phyloP scores from a whole-genome alignment of 2,329 filamentous ascomycete species.

The Metarhizium humberi region DNA sequence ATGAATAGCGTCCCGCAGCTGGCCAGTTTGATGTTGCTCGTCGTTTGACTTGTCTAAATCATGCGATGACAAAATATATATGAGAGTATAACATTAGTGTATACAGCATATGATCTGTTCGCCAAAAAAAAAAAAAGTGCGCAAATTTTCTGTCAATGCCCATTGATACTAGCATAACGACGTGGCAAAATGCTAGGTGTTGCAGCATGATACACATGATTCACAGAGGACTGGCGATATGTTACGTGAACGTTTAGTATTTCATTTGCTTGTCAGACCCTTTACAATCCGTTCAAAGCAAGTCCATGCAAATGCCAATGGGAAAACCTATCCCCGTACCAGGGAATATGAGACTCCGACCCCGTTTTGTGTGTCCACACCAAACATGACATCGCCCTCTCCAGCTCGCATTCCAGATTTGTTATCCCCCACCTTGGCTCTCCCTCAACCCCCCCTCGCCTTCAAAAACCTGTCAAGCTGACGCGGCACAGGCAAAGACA shows the following conservation, averaged over 20 bases:
- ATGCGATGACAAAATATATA: too few relatives aligned
- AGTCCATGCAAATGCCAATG: slow-evolving; percentile 43
- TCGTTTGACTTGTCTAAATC: too few relatives aligned
- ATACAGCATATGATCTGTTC: too few relatives aligned
- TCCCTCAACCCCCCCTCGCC: neutral
- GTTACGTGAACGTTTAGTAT: slow-evolving; percentile 29
- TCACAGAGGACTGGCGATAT: slow-evolving; percentile 1
- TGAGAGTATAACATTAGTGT: too few relatives aligned
- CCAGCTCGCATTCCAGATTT: slow-evolving; percentile 7
- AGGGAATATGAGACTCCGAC: slow-evolving; percentile 29
- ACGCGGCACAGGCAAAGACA: neutral
- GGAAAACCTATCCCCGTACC: slow-evolving; percentile 30
- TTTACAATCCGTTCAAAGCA: slow-evolving; percentile 39
- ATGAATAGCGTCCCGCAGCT: too few relatives aligned
- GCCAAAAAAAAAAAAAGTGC: too few relatives aligned
- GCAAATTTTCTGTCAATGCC: too few relatives aligned
- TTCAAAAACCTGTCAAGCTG: neutral
- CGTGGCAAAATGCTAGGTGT: too few relatives aligned
- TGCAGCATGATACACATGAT: neutral
- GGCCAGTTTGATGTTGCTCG: too few relatives aligned
- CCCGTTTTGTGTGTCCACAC: slow-evolving; percentile 16
- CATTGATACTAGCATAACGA: too few relatives aligned
- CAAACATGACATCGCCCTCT: slow-evolving; percentile 14
- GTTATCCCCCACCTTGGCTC: neutral
- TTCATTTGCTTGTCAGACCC: slow-evolving; percentile 43